Base-by-base conservation (phyloP, 208 protist genomes). In the Leishmania tropica region DNA sequence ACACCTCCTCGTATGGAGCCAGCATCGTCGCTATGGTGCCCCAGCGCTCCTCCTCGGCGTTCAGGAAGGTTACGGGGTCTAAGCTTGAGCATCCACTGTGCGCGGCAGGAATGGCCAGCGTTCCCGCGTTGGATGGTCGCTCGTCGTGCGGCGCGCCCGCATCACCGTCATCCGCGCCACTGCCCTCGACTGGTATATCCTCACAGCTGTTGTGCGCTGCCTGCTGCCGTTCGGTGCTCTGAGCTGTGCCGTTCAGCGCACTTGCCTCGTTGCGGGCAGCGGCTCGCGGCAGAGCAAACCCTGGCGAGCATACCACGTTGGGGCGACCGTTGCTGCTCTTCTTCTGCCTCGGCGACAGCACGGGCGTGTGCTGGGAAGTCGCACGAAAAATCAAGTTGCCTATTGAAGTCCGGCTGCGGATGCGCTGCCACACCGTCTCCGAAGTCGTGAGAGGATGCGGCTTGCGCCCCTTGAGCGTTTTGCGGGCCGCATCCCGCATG, bases 361-460 rank as follows among this genome's bases (percentile, higher is more conserved):
- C 31, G n/a, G 51, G 73, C n/a, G 51, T 64, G 1, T 76, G 73
- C 48, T 47, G 47, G 6, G 53, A 64, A n/a, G 35, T 45, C 28
- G 81, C 78, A 48, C 83, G 85, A 72, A 90, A 92, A 17, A 92
- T 74, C 13, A 87, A 53, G 79, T 89, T 89, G 67, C 83, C 88
- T 6, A 90, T 75, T 40, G 88, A 84, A 67, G 83, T 90, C 37
- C 81, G 53, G 24, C 48, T 84, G 60, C 83, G 80, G 74, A 92
- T 83, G 28, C 88, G 88, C 37, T 85, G 42, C 72, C 64, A 48
- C 51, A 87, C 78, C 70, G 65, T 83, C 60, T 80, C 81, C 19
- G 77, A 80, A 24, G 76, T 71, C 17, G 79, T 79, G 40, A 85
- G 77, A 1, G 76, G 72, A 53, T 70, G 71, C 19, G 70, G 82